Conservation (phyloP, 768 basidiomycete genomes). For the Mycena pura region DNA sequence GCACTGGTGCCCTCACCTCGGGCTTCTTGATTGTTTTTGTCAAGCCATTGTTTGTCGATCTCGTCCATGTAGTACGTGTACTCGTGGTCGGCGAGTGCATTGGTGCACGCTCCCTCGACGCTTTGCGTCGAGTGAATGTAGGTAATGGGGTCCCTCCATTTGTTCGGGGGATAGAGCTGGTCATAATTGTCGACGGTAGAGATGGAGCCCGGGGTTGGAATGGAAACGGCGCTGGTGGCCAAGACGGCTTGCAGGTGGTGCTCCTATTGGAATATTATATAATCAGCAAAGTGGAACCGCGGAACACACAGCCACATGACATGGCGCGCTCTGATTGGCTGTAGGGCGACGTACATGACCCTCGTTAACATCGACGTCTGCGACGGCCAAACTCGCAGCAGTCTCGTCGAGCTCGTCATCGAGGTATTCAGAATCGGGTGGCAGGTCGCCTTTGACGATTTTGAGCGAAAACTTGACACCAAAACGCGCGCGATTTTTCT, state of each 20-base stretch:
- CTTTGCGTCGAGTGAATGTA: slow-evolving; percentile 87
- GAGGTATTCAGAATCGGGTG: slow-evolving; percentile 16
- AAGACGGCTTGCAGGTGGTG: slow-evolving; percentile 61
- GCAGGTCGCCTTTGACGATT: slow-evolving; percentile 22
- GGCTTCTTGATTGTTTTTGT: slow-evolving; percentile 87
- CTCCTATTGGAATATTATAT: slow-evolving; percentile 54
- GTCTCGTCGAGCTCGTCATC: slow-evolving; percentile 15
- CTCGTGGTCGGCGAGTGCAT: slow-evolving; percentile 66
- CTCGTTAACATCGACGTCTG: slow-evolving; percentile 24
- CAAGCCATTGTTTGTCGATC: slow-evolving; percentile 93
- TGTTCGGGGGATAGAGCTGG: slow-evolving; percentile 69
- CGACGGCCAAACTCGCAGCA: slow-evolving; percentile 1
- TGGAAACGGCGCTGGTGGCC: slow-evolving; percentile 67
- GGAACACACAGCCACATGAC: slow-evolving; percentile 55
- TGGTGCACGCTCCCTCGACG: slow-evolving; percentile 74
- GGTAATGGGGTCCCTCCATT: slow-evolving; percentile 79
- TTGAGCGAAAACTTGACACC: slow-evolving; percentile 25
- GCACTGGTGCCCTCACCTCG: slow-evolving; percentile 85
- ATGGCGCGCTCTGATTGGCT: slow-evolving; percentile 17
- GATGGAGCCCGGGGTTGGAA: slow-evolving; percentile 92
- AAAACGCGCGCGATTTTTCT: slow-evolving; percentile 25
- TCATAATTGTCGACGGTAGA: slow-evolving; percentile 81
- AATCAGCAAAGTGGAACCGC: slow-evolving; percentile 55
- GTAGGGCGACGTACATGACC: slow-evolving; percentile 6
- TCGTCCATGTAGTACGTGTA: slow-evolving; percentile 96